Evolutionary conservation across 2,329 filamentous ascomycete species (phyloP).

Genomic region (Aspergillus intermedius): DNA sequence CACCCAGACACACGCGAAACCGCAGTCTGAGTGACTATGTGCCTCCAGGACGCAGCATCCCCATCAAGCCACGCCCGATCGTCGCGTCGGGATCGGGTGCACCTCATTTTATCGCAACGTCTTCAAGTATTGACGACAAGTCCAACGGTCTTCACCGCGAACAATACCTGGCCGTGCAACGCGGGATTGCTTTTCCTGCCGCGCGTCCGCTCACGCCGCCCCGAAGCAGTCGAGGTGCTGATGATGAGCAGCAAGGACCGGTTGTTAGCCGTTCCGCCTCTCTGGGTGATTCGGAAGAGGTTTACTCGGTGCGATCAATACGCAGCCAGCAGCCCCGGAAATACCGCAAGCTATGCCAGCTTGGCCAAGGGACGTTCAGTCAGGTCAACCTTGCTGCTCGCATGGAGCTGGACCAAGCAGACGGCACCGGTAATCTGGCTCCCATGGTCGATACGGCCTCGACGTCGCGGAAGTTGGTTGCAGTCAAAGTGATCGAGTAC

Average conservation of each 20-base stretch:
- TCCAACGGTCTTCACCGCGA: slow-evolving; percentile 60
- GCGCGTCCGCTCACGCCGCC: slow-evolving; percentile 71
- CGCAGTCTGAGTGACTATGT: slow-evolving; percentile 85
- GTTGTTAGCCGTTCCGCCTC: slow-evolving; percentile 17
- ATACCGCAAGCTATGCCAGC: slow-evolving; percentile 71
- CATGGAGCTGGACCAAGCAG: slow-evolving; percentile 50
- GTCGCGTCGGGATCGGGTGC: slow-evolving; percentile 60
- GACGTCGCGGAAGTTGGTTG: slow-evolving; percentile 72
- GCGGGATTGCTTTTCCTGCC: slow-evolving; percentile 60
- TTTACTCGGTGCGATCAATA: slow-evolving; percentile 64
- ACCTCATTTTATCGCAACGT: slow-evolving; percentile 42
- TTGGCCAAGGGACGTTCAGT: slow-evolving; percentile 94
- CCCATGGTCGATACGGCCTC: slow-evolving; percentile 10
- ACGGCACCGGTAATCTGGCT: slow-evolving; percentile 5
- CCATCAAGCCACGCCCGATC: slow-evolving; percentile 62
- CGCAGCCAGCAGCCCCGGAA: slow-evolving; percentile 62
- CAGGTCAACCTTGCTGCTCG: slow-evolving; percentile 87
- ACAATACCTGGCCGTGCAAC: slow-evolving; percentile 68
- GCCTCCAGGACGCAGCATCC: slow-evolving; percentile 59
- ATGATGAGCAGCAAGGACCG: slow-evolving; percentile 45
- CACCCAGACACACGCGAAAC: slow-evolving; percentile 57
- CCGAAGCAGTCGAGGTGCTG: slow-evolving; percentile 59
- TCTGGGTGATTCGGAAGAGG: slow-evolving; percentile 42
- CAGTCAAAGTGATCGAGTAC: slow-evolving; percentile 92
- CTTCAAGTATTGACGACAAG: slow-evolving; percentile 39